Evolutionary conservation across 768 basidiomycete genomes (phyloP), one percentile per base, ranked within the genome.

Genomic region (Brasilioporus rufonigricans): DNA sequence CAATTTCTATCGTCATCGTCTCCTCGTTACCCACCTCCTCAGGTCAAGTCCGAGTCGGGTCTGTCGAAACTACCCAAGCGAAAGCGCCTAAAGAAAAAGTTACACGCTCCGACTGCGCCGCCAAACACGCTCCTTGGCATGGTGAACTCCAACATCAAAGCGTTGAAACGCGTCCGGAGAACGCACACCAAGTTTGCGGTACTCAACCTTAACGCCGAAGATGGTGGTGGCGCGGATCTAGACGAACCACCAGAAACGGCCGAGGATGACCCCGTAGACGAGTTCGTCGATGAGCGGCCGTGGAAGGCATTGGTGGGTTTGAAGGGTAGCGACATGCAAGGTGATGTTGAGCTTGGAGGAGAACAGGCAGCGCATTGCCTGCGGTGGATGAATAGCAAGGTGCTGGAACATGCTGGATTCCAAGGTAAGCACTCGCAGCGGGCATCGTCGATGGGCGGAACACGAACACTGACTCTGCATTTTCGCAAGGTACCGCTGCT

Each of bases 361-460:
- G 72, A 76, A 53, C 84, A 77, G 54, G 84, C 86, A 9, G 70
- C 74, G 41, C 78, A 83, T 52, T 94, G 87, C 72, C 65, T 87
- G 64, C 75, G 77, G 60, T 92, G 86, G 90, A 81, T 83, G 79
- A 76, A 81, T 23, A 73, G 74, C 50, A 93, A 91, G 74, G 78
- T 96, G 48, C 65, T 97, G 62, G 93, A 96, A 61, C 95, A 97
- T 75, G 78, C 80, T 45, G 94, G 94, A 2, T 97, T 97, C 65
- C 95, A 97, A 78, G 91, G 93, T 89, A 53, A 53, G 84, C 72
- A 53, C 16, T 40, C 21, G 38, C 31, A 29, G 51, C 21, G 32
- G 26, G 36, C n/a, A 5, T 43, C 32, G 5, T 39, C 21, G 16
- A 36, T 12, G 8, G 29, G 36, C 29, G 26, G 43, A 29, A 32